These are phyloP conservation scores for Auxenochlorella pyrenoidosa DNA, from an alignment of 139 green algal species.

Conservation along the genomic window DNA sequence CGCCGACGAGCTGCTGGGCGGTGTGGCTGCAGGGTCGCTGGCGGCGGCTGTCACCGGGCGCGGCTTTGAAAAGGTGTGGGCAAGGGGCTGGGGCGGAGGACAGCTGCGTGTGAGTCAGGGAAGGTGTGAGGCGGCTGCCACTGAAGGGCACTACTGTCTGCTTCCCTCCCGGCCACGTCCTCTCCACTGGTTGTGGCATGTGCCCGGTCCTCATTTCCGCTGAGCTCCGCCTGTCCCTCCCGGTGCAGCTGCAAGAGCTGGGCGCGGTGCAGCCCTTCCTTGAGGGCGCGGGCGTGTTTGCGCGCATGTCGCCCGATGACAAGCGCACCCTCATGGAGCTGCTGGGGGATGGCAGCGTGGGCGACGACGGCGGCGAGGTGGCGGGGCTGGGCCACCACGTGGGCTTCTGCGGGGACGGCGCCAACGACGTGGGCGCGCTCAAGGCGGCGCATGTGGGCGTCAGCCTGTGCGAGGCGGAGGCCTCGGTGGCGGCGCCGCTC, in stretches of 20 bases:
- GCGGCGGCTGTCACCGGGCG: conserved; percentile 69
- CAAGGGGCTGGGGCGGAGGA: background rate
- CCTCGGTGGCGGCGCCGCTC: conserved; percentile 90
- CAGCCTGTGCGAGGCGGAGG: conserved; percentile 87
- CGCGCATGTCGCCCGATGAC: conserved; percentile 91
- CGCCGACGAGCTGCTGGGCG: conserved; percentile 11
- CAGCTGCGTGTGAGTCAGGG: background rate
- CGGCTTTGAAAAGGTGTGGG: conserved; percentile 58
- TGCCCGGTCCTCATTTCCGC: no score
- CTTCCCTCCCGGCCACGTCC: no score
- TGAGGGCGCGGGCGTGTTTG: conserved; percentile 78
- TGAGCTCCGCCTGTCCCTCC: conserved; percentile 46
- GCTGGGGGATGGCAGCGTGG: conserved; percentile 69
- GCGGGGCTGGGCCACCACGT: conserved; percentile 63
- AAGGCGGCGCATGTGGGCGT: conserved; percentile 89
- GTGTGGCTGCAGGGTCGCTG: conserved; percentile 69
- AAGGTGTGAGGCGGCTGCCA: no score
- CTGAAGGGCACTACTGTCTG: no score
- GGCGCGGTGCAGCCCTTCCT: conserved; percentile 71
- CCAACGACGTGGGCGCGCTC: conserved; percentile 97
- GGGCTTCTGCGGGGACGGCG: conserved; percentile 96
- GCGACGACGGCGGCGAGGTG: conserved; percentile 60
- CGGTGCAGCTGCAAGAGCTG: conserved; percentile 64
- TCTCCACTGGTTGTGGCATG: no score
- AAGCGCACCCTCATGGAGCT: conserved; percentile 89